Conservation (phyloP, 306 rosid species). For the Cotoneaster glaucophyllus region DNA sequence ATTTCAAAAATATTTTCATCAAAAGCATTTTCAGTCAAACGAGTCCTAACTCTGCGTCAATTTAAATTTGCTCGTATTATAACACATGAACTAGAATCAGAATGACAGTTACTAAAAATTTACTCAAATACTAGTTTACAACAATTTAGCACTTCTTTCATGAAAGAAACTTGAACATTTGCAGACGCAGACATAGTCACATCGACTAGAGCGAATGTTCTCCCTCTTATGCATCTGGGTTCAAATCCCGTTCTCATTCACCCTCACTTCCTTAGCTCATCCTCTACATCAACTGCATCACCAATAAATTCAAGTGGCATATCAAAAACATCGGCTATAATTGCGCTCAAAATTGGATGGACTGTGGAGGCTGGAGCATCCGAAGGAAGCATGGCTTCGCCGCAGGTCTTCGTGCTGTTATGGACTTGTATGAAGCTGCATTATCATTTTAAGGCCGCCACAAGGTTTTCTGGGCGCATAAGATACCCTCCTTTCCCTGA, state of each 20-base stretch:
- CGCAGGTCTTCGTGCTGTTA: neutral
- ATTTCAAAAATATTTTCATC: too few relatives aligned
- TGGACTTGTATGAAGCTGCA: neutral
- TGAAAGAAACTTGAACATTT: neutral
- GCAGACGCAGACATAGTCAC: neutral
- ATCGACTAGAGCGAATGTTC: neutral
- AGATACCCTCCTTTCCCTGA: conserved; percentile 64
- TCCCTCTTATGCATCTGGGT: neutral
- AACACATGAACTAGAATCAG: neutral
- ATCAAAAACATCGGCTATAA: neutral
- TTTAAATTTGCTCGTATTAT: neutral
- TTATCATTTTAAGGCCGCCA: conserved; percentile 63
- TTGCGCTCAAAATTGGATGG: neutral
- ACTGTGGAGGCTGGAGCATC: neutral
- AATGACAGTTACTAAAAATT: too few relatives aligned
- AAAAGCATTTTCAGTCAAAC: too few relatives aligned
- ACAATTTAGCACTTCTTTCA: neutral
- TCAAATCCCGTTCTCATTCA: neutral
- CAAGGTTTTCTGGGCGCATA: conserved; percentile 72
- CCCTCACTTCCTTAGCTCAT: neutral
- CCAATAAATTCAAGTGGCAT: neutral
- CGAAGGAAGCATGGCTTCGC: neutral
- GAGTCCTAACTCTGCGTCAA: too few relatives aligned
- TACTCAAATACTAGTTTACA: neutral
- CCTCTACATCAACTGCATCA: neutral